These are phyloP conservation scores for Abortiporus biennis DNA, from an alignment of 1,284 basidiomycete species.

Conservation along the genomic window DNA sequence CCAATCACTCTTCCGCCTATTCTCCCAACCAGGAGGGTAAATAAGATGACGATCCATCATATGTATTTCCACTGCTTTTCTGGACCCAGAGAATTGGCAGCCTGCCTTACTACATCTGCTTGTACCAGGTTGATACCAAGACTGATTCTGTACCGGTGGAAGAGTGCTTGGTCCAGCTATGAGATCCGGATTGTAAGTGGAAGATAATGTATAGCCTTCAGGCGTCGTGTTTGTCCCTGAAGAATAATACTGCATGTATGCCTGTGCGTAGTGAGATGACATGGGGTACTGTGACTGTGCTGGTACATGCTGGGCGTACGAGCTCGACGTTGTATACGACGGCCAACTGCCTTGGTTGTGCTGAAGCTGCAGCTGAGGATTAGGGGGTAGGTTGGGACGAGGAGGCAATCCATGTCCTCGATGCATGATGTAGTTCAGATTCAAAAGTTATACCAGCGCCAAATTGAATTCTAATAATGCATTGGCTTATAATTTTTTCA, in stretches of 20 bases:
- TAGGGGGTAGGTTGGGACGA: constrained; percentile 12
- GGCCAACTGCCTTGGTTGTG: background rate
- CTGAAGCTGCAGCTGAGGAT: constrained; percentile 9
- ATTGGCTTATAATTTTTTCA: too few relatives aligned
- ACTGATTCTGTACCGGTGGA: constrained; percentile 9
- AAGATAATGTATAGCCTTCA: constrained; percentile 51
- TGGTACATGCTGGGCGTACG: constrained; percentile 1
- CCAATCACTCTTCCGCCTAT: constrained; percentile 58
- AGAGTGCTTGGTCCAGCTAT: background rate
- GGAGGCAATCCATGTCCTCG: constrained; percentile 9
- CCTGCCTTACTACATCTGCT: constrained; percentile 57
- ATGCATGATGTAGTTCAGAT: constrained; percentile 7
- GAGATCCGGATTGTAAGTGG: constrained; percentile 34
- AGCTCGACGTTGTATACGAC: background rate
- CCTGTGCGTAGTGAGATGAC: constrained; percentile 53
- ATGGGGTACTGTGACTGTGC: constrained; percentile 21
- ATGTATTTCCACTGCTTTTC: constrained; percentile 73
- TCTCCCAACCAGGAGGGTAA: constrained; percentile 72
- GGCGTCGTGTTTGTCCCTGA: constrained; percentile 30
- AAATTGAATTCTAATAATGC: too few relatives aligned
- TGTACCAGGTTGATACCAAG: constrained; percentile 61
- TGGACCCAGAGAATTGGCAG: constrained; percentile 72
- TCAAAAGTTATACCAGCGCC: background rate
- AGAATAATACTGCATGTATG: constrained; percentile 33
- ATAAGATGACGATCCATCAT: constrained; percentile 90